Evolutionary conservation across 2,329 filamentous ascomycete genomes (phyloP).

Genomic region (Onygenales sp.): DNA sequence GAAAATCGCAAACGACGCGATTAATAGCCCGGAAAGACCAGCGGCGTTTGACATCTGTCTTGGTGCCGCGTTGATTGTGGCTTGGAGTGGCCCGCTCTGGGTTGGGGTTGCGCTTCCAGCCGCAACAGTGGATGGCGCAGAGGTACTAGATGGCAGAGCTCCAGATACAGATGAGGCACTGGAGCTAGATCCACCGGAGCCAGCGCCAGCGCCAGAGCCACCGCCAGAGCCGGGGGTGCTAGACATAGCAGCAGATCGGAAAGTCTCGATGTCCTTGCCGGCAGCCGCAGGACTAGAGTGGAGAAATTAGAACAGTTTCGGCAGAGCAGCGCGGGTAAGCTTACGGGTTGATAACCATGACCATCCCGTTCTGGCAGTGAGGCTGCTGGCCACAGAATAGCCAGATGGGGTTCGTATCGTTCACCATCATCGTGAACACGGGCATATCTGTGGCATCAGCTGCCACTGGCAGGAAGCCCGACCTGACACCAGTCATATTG

Average conservation of each 20-base stretch:
- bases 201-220: too few species aligned
- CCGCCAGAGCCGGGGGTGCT: not conserved
- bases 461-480: constrained; percentile 43
- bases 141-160: not conserved
- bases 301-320: not conserved
- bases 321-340: constrained; percentile 19
- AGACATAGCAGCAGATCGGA: constrained; percentile 3
- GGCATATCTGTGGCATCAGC: constrained; percentile 44
- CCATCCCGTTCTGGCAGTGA: constrained; percentile 69
- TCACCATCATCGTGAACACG: constrained; percentile 62
- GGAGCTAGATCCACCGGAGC: not conserved
- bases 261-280: constrained; percentile 7
- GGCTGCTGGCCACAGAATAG: constrained; percentile 64
- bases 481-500: constrained; percentile 51
- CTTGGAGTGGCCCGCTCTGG: not conserved
- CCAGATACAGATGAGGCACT: not conserved
- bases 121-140: not conserved
- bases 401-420: constrained; percentile 63
- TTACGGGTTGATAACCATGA: constrained; percentile 68
- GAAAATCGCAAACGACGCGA: constrained; percentile 6
- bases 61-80: constrained; percentile 5
- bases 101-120: constrained; percentile 2
- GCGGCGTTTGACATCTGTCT: constrained; percentile 2
- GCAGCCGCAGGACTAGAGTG: constrained; percentile 2
- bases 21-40: constrained; percentile 1